Evolutionary conservation across 768 basidiomycete species (phyloP).

Genomic region (Mycena filopes): DNA sequence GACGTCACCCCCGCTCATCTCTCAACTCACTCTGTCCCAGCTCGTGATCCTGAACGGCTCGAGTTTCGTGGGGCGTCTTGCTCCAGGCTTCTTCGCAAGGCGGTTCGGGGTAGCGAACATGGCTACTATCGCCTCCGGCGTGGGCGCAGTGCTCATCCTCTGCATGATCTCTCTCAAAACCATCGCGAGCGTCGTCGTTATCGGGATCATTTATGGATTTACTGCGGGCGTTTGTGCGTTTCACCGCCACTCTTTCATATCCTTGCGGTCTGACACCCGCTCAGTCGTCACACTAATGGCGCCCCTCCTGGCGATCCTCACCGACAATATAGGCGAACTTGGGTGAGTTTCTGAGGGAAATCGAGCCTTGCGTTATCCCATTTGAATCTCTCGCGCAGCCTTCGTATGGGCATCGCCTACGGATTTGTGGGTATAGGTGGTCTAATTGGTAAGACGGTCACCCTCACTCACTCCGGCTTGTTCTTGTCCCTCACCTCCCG

Average conservation of each 20-base stretch:
- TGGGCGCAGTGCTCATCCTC: background rate
- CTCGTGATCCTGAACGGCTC: background rate
- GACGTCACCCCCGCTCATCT: background rate
- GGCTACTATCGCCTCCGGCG: background rate
- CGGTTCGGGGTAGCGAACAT: background rate
- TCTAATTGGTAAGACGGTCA: conserved; percentile 11
- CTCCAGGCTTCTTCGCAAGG: background rate
- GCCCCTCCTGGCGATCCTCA: conserved; percentile 45
- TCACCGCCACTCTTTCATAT: no score
- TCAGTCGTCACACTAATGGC: conserved; percentile 44
- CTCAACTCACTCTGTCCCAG: background rate
- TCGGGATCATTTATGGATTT: background rate
- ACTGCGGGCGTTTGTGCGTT: no score
- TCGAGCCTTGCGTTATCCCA: background rate
- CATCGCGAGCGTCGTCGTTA: background rate
- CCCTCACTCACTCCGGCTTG: background rate
- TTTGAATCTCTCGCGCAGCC: conserved; percentile 26
- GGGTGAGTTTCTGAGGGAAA: conserved; percentile 41
- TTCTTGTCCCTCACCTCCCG: background rate
- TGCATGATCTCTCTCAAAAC: background rate
- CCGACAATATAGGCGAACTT: conserved; percentile 44
- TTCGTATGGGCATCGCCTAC: conserved; percentile 42
- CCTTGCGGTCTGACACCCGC: no score
- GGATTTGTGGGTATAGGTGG: background rate
- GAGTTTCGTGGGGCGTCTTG: background rate